Base-by-base conservation (phyloP, 2,329 filamentous ascomycete genomes). In the Fusarium nisikadoi region DNA sequence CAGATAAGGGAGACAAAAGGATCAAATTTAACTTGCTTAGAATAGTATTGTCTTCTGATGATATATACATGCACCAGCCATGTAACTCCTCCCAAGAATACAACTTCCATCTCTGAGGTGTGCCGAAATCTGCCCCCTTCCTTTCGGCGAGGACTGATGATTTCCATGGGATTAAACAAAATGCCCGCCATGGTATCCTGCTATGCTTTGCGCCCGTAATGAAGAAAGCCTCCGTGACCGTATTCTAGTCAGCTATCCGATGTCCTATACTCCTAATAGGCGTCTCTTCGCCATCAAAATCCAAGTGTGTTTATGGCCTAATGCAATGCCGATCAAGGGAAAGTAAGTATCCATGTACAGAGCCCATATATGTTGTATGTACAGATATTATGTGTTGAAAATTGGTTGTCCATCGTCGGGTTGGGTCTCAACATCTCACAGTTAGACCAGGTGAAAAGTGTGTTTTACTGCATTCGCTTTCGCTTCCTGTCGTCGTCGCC, bases 401-500 rank as follows among this genome's bases (percentile, higher is more conserved):
- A n/a, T 35, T 57, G 31, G 23, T 36, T 14, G 20, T 27, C 53
- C 41, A 14, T 36, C 9, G n/a, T 27, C 11, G 41, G 42, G 10
- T 27, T 14, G 41, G 42, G 7, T 16, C 39, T 56, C n/a, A 27
- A 31, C 9, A 39, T 42, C 33, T 36, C 45, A 31, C 17, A 33
- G 31, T n/a, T 27, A 19, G 23, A 45, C n/a, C 47, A 39, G 20
- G 20, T 49, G 23, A 23, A 33, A 23, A 7, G 72, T 86, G 83
- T 72, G 90, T 79, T 62, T 89, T 74, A 89, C 73, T 87, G 84
- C 73, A 90, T 81, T 60, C 90, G 85, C 80, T 91, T 91, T 63
- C 90, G 84, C 79, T 92, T 92, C 47, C 88, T 83, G 72, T 89
- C 88, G 16, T 89, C 87, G 27, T 90, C 87, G 27, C 86, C 87